Conservation (phyloP, 2,329 filamentous ascomycete genomes). For the Exophiala phaeomuriformis region DNA sequence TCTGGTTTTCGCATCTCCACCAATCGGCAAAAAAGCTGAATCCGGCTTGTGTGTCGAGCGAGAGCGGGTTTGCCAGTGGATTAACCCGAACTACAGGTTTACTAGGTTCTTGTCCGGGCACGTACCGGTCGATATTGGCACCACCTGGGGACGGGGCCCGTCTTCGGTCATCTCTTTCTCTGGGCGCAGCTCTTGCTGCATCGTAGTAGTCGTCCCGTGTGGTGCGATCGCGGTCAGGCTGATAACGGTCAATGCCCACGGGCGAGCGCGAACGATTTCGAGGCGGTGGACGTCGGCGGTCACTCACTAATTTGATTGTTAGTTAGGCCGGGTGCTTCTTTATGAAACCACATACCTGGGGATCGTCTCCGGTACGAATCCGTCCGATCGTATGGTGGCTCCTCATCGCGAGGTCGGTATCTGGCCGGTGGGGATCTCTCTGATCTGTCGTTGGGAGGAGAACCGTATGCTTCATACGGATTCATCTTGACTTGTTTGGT, state of each 20-base stretch:
- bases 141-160: slow-evolving; percentile 52
- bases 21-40: slow-evolving; percentile 63
- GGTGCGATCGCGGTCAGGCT: slow-evolving; percentile 46
- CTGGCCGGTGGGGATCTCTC: slow-evolving; percentile 24
- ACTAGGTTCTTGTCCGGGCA: slow-evolving; percentile 53
- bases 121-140: slow-evolving; percentile 57
- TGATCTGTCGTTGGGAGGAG: slow-evolving; percentile 32
- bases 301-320: slow-evolving; percentile 27
- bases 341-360: slow-evolving; percentile 35
- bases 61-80: slow-evolving; percentile 54
- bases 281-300: slow-evolving; percentile 39
- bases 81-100: slow-evolving; percentile 49
- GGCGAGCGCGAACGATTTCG: slow-evolving; percentile 55
- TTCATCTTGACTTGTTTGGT: slow-evolving; percentile 34
- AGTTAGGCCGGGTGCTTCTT: background rate
- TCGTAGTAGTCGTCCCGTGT: slow-evolving; percentile 53
- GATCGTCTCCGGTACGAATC: slow-evolving; percentile 43
- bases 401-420: slow-evolving; percentile 36
- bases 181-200: slow-evolving; percentile 33
- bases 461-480: slow-evolving; percentile 42
- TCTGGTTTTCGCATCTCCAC: slow-evolving; percentile 57
- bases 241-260: slow-evolving; percentile 56
- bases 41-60: slow-evolving; percentile 59
- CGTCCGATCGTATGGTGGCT: slow-evolving; percentile 31
- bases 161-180: slow-evolving; percentile 51